Evolutionary conservation across 257 asterid species (phyloP), one percentile per base, ranked within the genome.

Genomic region (Rhazya stricta): DNA sequence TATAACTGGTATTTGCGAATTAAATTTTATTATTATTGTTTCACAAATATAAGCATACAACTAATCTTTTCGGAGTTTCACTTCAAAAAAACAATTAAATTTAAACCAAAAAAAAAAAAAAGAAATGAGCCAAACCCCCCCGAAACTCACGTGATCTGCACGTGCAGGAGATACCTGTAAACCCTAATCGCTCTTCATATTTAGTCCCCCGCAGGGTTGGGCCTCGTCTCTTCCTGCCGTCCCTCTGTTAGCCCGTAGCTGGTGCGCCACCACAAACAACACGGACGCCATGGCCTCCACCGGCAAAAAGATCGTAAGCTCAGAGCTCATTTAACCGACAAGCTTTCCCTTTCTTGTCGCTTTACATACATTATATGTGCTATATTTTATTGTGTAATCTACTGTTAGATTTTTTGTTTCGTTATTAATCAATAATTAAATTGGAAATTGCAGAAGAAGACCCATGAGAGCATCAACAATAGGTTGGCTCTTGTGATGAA

Each of bases 401-500:
- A 43, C 8, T 18, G 39, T 12, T 48, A n/a, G 57, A 19, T 60
- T 58, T 60, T 60, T 29, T 0, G n/a, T 29, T 60, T 60, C 12
- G 16, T 11, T 10, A 0, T 27, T 58, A 9, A 58, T 12, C 7
- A 1, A 9, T 29, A 6, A 60, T 6, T 2, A 0, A 21, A 18
- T 51, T 18, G 25, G 9, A 4, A 51, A 16, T 51, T 83, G 89
- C 96, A 88, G 90, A 91, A 91, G 91, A 91, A 87, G 92, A 87
- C 91, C 7, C 96, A 89, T 80, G 96, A 91, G 87, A 88, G 89
- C 81, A 89, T 89, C 21, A 89, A 88, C 91, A 89, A 81, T 78
- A 85, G 94, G 83, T 66, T 89, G 68, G 94, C 94, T 74, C 88
- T 91, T 62, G 96, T 91, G 72, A 86, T 91, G 94, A 91, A 91